Base-by-base conservation (phyloP, 2,329 filamentous ascomycete species). In the Cladorrhinum sp. region DNA sequence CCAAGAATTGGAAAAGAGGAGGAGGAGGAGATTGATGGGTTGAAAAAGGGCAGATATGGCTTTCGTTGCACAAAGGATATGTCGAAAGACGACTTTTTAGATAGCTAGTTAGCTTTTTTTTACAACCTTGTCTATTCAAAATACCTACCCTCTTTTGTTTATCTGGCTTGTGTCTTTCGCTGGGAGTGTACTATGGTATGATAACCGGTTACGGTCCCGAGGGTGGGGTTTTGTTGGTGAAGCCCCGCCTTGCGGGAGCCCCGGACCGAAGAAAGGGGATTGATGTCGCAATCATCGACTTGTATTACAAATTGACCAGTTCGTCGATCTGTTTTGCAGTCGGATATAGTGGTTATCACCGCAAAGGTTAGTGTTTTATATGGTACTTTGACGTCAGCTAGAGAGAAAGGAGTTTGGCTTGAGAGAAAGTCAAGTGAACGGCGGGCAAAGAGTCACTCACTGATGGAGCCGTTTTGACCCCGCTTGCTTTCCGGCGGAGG, bases 31-130 rank as follows among this genome's bases (percentile, higher is more conserved):
- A n/a, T n/a, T 18, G 20, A 51, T 51, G 49, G 20, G 20, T 27
- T 7, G 49, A 51, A 24, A 27, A 9, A 22, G 24, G 9, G 16
- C 5, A 29, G 32, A 36, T 36, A 36, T 10, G 32, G 32, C 32
- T 36, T 36, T 36, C 32, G 9, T 36, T 36, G 32, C 32, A 36
- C 32, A 36, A 36, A 36, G 32, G 32, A 16, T 13, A 24, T 59
- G 57, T 50, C 53, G 58, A 54, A 50, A 52, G 51, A 55, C 55
- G 51, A 57, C 60, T 60, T 58, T 51, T 24, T 51, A 29, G 57
- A 48, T 56, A 58, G 60, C 57, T 60, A 57, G 54, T 59, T 58
- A 57, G 53, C 53, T 51, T n/a, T 24, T 22, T 32, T n/a, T 52
- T 52, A 16, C 29, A n/a, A 52, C 50, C 24, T 29, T 36, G 12